phyloP scores from a whole-genome alignment of 2,329 filamentous ascomycete species.

The Bisporella sp. region DNA sequence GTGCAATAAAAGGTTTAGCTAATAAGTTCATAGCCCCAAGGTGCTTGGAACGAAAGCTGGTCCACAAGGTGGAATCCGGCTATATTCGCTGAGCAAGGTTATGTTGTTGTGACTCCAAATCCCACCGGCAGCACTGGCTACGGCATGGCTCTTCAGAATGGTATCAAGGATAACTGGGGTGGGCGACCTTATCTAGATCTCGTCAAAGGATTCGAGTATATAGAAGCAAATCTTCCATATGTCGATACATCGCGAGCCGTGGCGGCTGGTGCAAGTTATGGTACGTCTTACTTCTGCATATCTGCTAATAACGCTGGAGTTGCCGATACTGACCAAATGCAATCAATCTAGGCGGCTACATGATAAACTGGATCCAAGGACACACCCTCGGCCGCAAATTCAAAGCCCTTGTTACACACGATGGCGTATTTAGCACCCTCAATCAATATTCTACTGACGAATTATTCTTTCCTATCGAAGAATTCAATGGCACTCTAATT shows the following conservation, averaged over 20 bases:
- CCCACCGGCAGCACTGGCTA: slow-evolving; percentile 80
- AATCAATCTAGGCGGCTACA: slow-evolving; percentile 44
- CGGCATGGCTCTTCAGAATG: slow-evolving; percentile 69
- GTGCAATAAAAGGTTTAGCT: background rate
- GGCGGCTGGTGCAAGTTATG: slow-evolving; percentile 68
- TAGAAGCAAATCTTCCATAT: slow-evolving; percentile 57
- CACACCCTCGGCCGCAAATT: slow-evolving; percentile 76
- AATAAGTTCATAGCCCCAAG: slow-evolving; percentile 20
- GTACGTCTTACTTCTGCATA: slow-evolving; percentile 23
- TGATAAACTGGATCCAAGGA: slow-evolving; percentile 90
- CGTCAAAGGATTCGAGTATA: slow-evolving; percentile 68
- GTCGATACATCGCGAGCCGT: slow-evolving; percentile 65
- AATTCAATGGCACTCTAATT: slow-evolving; percentile 49
- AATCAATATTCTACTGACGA: slow-evolving; percentile 60
- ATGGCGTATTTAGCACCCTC: slow-evolving; percentile 72
- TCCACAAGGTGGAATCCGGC: slow-evolving; percentile 81
- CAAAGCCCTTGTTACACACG: slow-evolving; percentile 82
- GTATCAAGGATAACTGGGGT: slow-evolving; percentile 77
- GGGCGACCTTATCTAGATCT: slow-evolving; percentile 79
- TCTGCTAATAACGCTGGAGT: too few relatives aligned
- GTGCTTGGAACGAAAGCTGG: slow-evolving; percentile 27
- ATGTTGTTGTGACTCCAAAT: slow-evolving; percentile 75
- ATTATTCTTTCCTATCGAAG: slow-evolving; percentile 64
- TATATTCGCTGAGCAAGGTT: slow-evolving; percentile 81
- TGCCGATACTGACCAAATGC: background rate